Conservation (phyloP, 2,329 filamentous ascomycete genomes). For the Plenodomus lindquistii region DNA sequence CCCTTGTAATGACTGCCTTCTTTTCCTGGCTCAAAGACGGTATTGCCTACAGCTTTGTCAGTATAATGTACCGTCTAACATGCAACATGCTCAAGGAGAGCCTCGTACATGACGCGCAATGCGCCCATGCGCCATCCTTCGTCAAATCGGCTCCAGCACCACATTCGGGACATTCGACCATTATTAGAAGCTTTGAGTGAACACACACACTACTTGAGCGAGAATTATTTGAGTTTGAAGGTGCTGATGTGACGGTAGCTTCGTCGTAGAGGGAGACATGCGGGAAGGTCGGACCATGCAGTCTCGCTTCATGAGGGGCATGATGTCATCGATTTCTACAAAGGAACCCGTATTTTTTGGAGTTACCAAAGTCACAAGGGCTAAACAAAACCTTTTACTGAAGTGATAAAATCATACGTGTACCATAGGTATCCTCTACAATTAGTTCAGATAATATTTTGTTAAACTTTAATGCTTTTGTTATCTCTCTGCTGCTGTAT, state of each 20-base stretch:
- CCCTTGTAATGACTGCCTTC: conserved; percentile 30
- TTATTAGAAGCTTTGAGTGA: conserved; percentile 3
- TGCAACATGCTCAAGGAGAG: background rate
- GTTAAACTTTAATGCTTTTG: too few relatives aligned
- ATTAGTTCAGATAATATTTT: too few relatives aligned
- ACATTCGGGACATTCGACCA: conserved; percentile 35
- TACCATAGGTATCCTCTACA: too few relatives aligned
- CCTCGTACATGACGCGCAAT: conserved; percentile 33
- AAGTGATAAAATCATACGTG: too few relatives aligned
- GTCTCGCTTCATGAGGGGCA: conserved; percentile 14
- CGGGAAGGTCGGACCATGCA: too few relatives aligned
- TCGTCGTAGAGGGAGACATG: too few relatives aligned
- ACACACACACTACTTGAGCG: background rate
- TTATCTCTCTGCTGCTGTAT: too few relatives aligned
- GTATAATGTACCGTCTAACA: background rate
- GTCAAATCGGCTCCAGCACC: conserved; percentile 32
- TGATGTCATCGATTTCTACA: conserved; percentile 14
- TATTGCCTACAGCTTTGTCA: conserved; percentile 20
- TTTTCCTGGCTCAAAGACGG: conserved; percentile 33
- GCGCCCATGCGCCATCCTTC: conserved; percentile 33
- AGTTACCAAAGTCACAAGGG: too few relatives aligned
- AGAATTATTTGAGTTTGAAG: background rate
- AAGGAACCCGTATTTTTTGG: too few relatives aligned
- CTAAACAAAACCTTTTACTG: too few relatives aligned
- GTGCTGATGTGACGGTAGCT: too few relatives aligned